Conservation (phyloP, 768 basidiomycete species). For the Suillus subalutaceus region DNA sequence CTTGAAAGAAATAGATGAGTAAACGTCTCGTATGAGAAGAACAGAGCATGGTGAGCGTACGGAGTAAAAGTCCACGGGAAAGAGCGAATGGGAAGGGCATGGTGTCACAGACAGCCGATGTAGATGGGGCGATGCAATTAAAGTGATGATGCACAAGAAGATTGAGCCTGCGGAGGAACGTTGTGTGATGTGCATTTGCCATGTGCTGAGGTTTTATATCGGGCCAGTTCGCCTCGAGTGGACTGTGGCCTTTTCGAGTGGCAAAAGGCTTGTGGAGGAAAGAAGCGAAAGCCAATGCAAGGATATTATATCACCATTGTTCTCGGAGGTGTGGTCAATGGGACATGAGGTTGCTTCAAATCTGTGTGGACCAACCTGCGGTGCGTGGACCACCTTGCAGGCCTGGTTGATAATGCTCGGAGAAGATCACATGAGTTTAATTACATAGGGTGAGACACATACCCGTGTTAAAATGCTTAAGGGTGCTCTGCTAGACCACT, state of each 20-base stretch:
- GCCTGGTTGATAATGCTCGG: background rate
- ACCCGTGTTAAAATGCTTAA: background rate
- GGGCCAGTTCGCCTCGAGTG: background rate
- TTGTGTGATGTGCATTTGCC: constrained; percentile 4
- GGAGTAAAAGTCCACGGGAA: constrained; percentile 22
- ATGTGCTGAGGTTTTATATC: constrained; percentile 5
- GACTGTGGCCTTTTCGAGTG: background rate
- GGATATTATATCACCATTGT: background rate
- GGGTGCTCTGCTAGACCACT: background rate
- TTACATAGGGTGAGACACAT: constrained; percentile 2
- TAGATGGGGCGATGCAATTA: constrained; percentile 12
- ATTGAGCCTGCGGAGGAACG: constrained; percentile 10
- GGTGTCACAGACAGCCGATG: constrained; percentile 25
- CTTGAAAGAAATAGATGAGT: constrained; percentile 19
- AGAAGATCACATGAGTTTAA: constrained; percentile 7
- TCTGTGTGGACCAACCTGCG: background rate
- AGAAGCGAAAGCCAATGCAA: background rate
- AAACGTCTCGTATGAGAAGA: background rate
- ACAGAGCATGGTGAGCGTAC: constrained; percentile 16
- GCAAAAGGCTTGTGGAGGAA: background rate
- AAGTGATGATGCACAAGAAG: constrained; percentile 10
- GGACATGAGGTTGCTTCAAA: background rate
- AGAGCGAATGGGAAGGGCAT: constrained; percentile 30
- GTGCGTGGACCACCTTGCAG: constrained; percentile 9
- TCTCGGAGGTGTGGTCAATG: background rate